Evolutionary conservation across 2,329 filamentous ascomycete species (phyloP), one percentile per base, ranked within the genome.

Genomic region (Penicillium sp.): DNA sequence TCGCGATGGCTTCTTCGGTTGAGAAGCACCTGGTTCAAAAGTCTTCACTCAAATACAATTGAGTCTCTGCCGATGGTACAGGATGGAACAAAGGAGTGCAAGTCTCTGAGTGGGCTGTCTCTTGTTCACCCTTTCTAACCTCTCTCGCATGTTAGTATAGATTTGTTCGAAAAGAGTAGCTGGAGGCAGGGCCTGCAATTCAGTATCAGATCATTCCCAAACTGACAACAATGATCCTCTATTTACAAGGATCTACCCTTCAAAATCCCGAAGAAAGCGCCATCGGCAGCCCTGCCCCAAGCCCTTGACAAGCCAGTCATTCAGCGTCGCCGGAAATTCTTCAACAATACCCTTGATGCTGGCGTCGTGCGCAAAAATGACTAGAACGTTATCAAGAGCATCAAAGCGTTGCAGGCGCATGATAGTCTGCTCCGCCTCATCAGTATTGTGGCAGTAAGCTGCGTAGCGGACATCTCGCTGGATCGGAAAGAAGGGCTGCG

Each of bases 321-420:
- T 72, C n/a, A 72, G 42, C 22, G 57, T 53, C 49, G 57, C 14
- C 4, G 72, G 73, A 37, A 73, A 74, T n/a, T 70, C 54, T 43
- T 68, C 67, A 5, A 74, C 64, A 22, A 57, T 47, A 38, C 62
- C 66, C 4, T 63, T 22, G 28, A 73, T 35, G 20, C 62, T 61
- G 17, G 62, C 50, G 62, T 74, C 72, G 48, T 75, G 73, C 5
- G 71, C 71, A 48, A 71, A 66, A 28, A 73, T 61, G 20, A 75
- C 69, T 54, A 74, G 70, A 10, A 74, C 55, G 54, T 69, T 67
- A 53, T 56, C 45, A 45, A 51, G 31, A 4, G 49, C 35, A 35
- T 38, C 49, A 20, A 52, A 52, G 20, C 20, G 14, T 28, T 52
- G 49, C 37, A 31, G 5, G 8, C 38, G 37, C n/a, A 39, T 1